Percentiles rank a stretch among this genome's conserved stretches.
These are phyloP conservation scores for Fusarium sp. DNA, from an alignment of 2,329 filamentous ascomycete species.

Conservation along the genomic window DNA sequence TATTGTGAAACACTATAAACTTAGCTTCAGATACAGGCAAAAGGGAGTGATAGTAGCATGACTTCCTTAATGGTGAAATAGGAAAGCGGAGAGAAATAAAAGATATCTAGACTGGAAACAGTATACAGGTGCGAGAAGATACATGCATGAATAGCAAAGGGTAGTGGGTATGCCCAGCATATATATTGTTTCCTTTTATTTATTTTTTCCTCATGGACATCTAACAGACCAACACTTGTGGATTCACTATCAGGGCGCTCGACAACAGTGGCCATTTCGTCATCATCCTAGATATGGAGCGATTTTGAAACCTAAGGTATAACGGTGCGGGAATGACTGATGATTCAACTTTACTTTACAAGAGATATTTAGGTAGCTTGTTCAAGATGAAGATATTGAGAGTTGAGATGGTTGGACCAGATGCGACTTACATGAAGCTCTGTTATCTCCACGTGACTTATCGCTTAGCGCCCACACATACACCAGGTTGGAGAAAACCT, in stretches of 20 bases:
- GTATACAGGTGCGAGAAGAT: neutral
- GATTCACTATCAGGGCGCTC: neutral
- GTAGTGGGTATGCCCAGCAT: neutral
- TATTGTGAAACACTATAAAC: neutral
- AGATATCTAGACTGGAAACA: neutral
- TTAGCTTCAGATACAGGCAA: neutral
- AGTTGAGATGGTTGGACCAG: neutral
- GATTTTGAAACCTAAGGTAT: too few relatives aligned
- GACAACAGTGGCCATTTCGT: neutral
- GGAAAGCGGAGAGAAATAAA: neutral
- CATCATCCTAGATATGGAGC: neutral
- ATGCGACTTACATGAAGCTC: constrained; percentile 4
- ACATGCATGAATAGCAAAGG: neutral
- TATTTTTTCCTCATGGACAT: neutral
- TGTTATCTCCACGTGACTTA: constrained; percentile 50
- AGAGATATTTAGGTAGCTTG: too few relatives aligned
- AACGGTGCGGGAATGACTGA: too few relatives aligned
- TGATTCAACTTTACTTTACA: too few relatives aligned
- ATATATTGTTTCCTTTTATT: neutral
- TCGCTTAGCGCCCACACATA: constrained; percentile 59
- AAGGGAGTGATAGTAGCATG: neutral
- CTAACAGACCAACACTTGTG: neutral
- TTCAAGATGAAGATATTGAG: neutral
- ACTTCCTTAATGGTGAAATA: neutral
- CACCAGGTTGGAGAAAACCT: constrained; percentile 52